A percentile compares a stretch with the other conserved stretches of the same genome.
Evolutionary conservation across 1,284 basidiomycete genomes (phyloP).

Genomic region (Moniliella sp.): DNA sequence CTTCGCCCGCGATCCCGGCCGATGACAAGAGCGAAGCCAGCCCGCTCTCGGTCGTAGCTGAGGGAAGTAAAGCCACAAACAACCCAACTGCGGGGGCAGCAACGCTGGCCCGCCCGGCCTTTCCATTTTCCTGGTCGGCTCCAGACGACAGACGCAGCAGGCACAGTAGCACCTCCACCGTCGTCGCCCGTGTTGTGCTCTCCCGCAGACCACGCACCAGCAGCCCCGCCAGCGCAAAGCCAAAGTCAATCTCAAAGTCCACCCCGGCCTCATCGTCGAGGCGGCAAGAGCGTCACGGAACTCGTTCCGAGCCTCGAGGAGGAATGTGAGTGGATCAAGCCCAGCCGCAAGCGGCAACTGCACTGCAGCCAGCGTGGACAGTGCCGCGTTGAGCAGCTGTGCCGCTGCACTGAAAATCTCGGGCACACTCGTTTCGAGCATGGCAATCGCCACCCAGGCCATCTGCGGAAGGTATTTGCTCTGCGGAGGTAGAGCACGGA

Average conservation of each 20-base stretch:
- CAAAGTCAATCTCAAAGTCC: slow-evolving; percentile 29
- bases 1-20: slow-evolving; percentile 9
- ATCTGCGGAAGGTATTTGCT: slow-evolving; percentile 25
- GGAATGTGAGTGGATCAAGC: slow-evolving; percentile 11
- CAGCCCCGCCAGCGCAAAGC: slow-evolving; percentile 21
- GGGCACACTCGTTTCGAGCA: slow-evolving; percentile 23
- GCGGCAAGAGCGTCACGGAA: slow-evolving; percentile 20
- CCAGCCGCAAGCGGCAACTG: slow-evolving; percentile 9
- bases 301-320: slow-evolving; percentile 19
- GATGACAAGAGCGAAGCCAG: slow-evolving; percentile 18
- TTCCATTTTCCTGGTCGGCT: slow-evolving; percentile 10
- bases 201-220: slow-evolving; percentile 21
- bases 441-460: slow-evolving; percentile 25
- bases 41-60: slow-evolving; percentile 14
- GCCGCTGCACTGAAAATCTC: slow-evolving; percentile 23
- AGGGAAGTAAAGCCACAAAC: slow-evolving; percentile 20
- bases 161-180: slow-evolving; percentile 14
- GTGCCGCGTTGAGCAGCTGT: slow-evolving; percentile 17
- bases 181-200: slow-evolving; percentile 13
- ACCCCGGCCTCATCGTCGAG: slow-evolving; percentile 25
- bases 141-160: slow-evolving; percentile 14
- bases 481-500: slow-evolving; percentile 17
- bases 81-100: slow-evolving; percentile 18
- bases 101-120: too few relatives aligned
- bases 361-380: slow-evolving; percentile 13